phyloP scores from a whole-genome alignment of 2,329 filamentous ascomycete species.

The Sarocladium kiliense region DNA sequence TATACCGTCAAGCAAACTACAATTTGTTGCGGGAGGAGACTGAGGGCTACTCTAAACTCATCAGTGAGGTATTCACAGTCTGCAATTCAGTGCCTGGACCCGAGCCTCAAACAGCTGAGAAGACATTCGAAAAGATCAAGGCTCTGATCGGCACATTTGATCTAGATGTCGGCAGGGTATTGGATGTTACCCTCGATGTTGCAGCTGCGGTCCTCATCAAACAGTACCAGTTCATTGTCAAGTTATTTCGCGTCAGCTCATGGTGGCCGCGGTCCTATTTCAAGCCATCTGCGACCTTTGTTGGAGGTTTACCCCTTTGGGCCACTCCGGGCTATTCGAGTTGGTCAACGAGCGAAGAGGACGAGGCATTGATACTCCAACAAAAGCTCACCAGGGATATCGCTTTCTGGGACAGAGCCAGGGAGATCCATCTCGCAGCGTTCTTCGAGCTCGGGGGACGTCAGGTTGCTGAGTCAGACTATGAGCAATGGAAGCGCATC shows the following conservation, averaged over 20 bases:
- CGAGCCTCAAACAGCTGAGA: constrained; percentile 60
- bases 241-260: constrained; percentile 82
- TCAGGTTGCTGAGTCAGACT: constrained; percentile 55
- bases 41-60: constrained; percentile 92
- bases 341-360: constrained; percentile 62
- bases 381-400: constrained; percentile 62
- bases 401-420: constrained; percentile 77
- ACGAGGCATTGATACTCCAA: constrained; percentile 53
- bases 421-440: constrained; percentile 69
- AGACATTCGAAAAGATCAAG: constrained; percentile 88
- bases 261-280: constrained; percentile 80
- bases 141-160: constrained; percentile 96
- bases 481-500: constrained; percentile 29
- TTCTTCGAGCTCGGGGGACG: constrained; percentile 86
- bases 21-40: constrained; percentile 93
- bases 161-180: constrained; percentile 86
- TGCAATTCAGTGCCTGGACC: constrained; percentile 69
- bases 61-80: constrained; percentile 92
- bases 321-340: constrained; percentile 66
- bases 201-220: constrained; percentile 92
- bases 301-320: constrained; percentile 76
- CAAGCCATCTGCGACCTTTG: constrained; percentile 39
- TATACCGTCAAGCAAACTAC: constrained; percentile 96
- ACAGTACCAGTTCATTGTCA: constrained; percentile 90
- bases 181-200: constrained; percentile 92